Conservation (phyloP, 2,329 filamentous ascomycete species). For the Stemphylium vesicarium region DNA sequence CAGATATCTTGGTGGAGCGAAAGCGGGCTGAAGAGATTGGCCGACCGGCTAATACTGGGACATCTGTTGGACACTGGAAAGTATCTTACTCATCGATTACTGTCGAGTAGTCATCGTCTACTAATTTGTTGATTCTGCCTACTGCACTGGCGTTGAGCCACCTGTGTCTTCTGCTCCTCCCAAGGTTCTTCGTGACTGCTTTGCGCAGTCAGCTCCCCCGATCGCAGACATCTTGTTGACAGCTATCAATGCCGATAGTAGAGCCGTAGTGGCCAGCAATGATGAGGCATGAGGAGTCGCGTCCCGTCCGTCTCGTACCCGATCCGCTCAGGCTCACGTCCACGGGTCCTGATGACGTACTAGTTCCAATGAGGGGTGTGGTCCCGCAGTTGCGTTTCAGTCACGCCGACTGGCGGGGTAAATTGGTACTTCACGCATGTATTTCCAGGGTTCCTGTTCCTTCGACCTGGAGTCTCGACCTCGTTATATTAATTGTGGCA, state of each 20-base stretch:
- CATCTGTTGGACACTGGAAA: background rate
- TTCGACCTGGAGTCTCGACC: background rate
- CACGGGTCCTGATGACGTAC: background rate
- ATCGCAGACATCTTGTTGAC: background rate
- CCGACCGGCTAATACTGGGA: conserved; percentile 24
- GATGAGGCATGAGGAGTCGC: background rate
- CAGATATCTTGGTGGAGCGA: background rate
- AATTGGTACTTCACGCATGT: background rate
- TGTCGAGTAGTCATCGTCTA: too few species aligned
- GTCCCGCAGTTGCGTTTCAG: background rate
- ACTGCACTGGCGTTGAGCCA: background rate
- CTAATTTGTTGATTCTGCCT: background rate
- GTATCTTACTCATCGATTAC: background rate
- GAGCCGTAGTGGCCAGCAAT: background rate
- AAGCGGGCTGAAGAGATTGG: conserved; percentile 4
- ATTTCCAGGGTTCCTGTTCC: background rate
- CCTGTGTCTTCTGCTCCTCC: too few species aligned
- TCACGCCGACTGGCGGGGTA: conserved; percentile 3
- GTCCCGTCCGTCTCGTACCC: background rate
- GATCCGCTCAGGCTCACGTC: background rate
- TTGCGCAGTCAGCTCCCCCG: background rate
- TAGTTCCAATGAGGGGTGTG: conserved; percentile 7
- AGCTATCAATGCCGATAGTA: background rate
- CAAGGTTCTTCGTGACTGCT: background rate
- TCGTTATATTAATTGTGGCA: conserved; percentile 2